Base-by-base conservation (phyloP, 108 stramenopile species). In the Mediolabrus comicus region DNA sequence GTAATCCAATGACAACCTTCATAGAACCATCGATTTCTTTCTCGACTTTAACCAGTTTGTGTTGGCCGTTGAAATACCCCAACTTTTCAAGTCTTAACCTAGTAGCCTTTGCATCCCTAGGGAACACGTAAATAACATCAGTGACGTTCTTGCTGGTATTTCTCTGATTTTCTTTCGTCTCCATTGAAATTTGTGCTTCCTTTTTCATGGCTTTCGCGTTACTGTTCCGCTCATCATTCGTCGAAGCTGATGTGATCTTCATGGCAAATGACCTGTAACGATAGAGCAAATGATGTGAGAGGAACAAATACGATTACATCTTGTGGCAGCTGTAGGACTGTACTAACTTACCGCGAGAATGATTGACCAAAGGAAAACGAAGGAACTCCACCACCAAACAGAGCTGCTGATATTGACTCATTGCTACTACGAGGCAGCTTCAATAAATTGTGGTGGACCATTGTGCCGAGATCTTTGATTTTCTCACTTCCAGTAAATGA, bases 321-420 rank as follows among this genome's bases (percentile, higher is more conserved):
- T n/a, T n/a, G n/a, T n/a, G n/a, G n/a, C n/a, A n/a, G n/a, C n/a
- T n/a, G n/a, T n/a, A n/a, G n/a, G n/a, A n/a, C n/a, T n/a, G 53
- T 19, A 13, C n/a, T 25, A 2, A 80, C 82, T 74, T 67, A 88
- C 84, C 64, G 53, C 14, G 88, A 83, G 76, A 83, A 91, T 9
- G 61, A 72, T 32, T 82, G 82, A 10, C 89, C 90, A 83, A 94
- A 94, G 4, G 89, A 87, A 84, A 94, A 92, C 3, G 84, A 79
- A 9, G 83, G 64, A n/a, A 87, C 87, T 3, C 90, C 93, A 27
- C 93, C 90, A 2, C 92, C 92, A 54, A 89, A 51, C 3, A 80
- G 31, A 1, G 80, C 26, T 10, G 82, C 62, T 28, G 69, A 54
- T 36, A 55, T 46, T 13, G 41, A 30, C 29, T 71, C 65, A 53